A percentile compares a stretch with the other conserved stretches of the same genome.
These are phyloP conservation scores for Botrytis fabae DNA, from an alignment of 2,329 filamentous ascomycete species.

Conservation along the genomic window DNA sequence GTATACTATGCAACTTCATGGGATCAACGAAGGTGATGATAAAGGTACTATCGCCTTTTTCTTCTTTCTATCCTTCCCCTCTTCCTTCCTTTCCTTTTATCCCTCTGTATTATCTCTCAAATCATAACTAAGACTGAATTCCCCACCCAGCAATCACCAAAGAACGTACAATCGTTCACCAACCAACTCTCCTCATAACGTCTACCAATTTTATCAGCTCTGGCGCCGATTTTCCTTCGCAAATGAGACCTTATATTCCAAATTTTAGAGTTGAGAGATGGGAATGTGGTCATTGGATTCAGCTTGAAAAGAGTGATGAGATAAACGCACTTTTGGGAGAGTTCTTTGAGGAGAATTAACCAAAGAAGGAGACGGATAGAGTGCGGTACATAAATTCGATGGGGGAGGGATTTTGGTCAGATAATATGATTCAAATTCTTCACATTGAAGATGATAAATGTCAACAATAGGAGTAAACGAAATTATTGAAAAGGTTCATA, in stretches of 20 bases:
- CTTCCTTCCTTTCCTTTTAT: not conserved
- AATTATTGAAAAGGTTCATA: not conserved
- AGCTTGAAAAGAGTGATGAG: constrained; percentile 31
- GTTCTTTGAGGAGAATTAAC: constrained; percentile 16
- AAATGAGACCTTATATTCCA: constrained; percentile 20
- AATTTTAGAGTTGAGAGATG: constrained; percentile 28
- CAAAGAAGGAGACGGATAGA: not conserved
- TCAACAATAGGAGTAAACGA: not conserved
- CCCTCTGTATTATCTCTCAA: not conserved
- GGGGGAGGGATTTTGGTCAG: not conserved
- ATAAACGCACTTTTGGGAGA: constrained; percentile 24
- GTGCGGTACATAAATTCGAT: not conserved
- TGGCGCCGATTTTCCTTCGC: constrained; percentile 23
- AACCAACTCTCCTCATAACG: constrained; percentile 29
- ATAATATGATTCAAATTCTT: not conserved
- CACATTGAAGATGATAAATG: not conserved
- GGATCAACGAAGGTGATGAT: constrained; percentile 10
- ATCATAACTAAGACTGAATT: not conserved
- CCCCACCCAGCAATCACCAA: constrained; percentile 11
- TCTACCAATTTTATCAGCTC: constrained; percentile 26
- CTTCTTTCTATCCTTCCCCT: too few species aligned
- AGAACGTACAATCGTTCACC: constrained; percentile 16
- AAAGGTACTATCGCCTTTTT: not conserved
- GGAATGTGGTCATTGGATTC: constrained; percentile 34
- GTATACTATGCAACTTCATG: constrained; percentile 15